Conservation (phyloP, 2,329 filamentous ascomycete genomes). For the Colletotrichum sp. region DNA sequence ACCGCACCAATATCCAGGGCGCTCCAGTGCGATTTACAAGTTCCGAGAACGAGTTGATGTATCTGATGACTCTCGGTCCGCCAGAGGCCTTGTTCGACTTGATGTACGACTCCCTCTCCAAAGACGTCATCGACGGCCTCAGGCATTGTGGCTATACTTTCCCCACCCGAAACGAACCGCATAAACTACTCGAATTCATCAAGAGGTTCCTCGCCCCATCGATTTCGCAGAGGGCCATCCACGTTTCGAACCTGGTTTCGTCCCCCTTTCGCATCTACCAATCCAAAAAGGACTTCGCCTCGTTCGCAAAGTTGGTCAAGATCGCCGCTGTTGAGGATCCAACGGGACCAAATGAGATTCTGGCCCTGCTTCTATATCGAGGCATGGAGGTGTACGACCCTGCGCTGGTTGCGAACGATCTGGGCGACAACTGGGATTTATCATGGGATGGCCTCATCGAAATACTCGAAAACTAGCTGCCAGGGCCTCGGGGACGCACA, state of each 20-base stretch:
- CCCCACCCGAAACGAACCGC: no score
- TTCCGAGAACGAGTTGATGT: neutral
- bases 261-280: fast-evolving
- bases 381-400: neutral
- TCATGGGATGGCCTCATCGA: neutral
- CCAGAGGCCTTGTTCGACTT: neutral
- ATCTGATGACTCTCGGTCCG: neutral
- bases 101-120: neutral
- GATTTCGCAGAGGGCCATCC: neutral
- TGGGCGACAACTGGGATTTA: fast-evolving
- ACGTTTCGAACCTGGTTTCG: neutral
- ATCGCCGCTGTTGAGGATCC: neutral
- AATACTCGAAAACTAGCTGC: neutral
- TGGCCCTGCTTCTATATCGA: neutral
- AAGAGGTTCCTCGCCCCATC: neutral
- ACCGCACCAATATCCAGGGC: neutral
- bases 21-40: neutral
- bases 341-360: neutral
- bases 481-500: neutral
- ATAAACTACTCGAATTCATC: neutral
- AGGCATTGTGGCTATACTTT: neutral
- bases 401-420: no score
- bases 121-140: neutral
- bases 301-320: neutral
- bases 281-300: neutral